phyloP scores from a whole-genome alignment of 352 stramenopile genomes.

The Phytophthora tentaculata region DNA sequence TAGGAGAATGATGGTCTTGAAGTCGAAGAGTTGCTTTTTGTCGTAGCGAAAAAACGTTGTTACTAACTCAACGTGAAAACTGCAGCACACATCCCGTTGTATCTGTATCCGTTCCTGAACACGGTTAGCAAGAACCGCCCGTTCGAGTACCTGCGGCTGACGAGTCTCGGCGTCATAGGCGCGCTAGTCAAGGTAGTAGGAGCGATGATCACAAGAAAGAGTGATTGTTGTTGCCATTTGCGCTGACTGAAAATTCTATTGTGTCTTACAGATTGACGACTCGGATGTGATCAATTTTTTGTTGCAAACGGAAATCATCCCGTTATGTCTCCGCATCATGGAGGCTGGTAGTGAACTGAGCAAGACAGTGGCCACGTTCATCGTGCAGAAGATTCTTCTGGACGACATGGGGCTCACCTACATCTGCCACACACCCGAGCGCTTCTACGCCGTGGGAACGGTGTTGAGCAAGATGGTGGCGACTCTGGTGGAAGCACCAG shows the following conservation, averaged over 20 bases:
- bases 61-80: background rate
- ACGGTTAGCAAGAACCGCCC: constrained; percentile 98
- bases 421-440: constrained; percentile 98
- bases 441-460: constrained; percentile 88
- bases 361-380: constrained; percentile 99
- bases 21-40: background rate
- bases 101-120: constrained; percentile 99
- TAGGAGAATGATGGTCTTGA: constrained; percentile 11
- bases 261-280: constrained; percentile 93
- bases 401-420: constrained; percentile 99
- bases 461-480: constrained; percentile 98
- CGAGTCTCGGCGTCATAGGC: constrained; percentile 98
- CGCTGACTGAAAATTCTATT: background rate
- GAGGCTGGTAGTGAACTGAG: constrained; percentile 97
- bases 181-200: constrained; percentile 95
- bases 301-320: constrained; percentile 99
- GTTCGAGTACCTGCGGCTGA: constrained; percentile 99
- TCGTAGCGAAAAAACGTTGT: background rate
- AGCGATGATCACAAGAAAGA: background rate
- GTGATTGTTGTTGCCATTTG: background rate
- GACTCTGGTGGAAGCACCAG: constrained; percentile 92
- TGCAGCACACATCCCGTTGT: constrained; percentile 45
- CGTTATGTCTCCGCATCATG: constrained; percentile 99
- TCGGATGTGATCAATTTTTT: constrained; percentile 99
- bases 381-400: constrained; percentile 99